Percentiles rank a stretch among this genome's conserved stretches.
Conservation (phyloP, 2,329 filamentous ascomycete genomes). For the Gnomoniopsis sp. region DNA sequence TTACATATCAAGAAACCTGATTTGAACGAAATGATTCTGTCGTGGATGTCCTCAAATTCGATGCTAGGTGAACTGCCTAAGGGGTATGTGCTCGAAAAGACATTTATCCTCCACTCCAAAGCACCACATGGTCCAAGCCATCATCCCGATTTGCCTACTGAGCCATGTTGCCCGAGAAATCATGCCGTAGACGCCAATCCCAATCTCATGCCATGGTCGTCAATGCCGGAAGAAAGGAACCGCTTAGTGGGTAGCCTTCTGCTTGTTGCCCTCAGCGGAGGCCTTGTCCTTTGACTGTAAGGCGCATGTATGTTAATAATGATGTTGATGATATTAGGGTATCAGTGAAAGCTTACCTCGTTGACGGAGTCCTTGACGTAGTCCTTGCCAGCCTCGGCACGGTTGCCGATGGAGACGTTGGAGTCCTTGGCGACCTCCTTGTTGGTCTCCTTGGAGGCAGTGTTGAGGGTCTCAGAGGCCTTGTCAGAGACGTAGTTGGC, state of each 20-base stretch:
- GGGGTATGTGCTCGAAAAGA: slow-evolving; percentile 23
- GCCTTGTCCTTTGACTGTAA: slow-evolving; percentile 30
- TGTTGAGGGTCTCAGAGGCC: slow-evolving; percentile 30
- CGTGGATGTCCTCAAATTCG: too few relatives aligned
- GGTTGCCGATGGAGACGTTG: slow-evolving; percentile 43
- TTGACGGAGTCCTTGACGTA: neutral
- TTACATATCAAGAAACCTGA: too few relatives aligned
- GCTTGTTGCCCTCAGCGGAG: slow-evolving; percentile 36
- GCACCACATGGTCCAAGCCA: neutral
- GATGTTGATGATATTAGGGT: neutral
- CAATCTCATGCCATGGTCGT: slow-evolving; percentile 5
- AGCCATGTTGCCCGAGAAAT: neutral
- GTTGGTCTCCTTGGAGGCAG: slow-evolving; percentile 57
- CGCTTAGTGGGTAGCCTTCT: slow-evolving; percentile 34
- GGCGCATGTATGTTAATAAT: neutral
- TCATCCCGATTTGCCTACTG: neutral
- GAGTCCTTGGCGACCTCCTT: slow-evolving; percentile 55
- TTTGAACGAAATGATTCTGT: too few relatives aligned
- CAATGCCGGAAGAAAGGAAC: neutral
- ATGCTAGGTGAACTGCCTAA: slow-evolving; percentile 27
- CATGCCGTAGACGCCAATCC: slow-evolving; percentile 10
- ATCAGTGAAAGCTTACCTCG: slow-evolving; percentile 17
- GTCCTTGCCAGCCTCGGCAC: slow-evolving; percentile 26
- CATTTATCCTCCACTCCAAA: neutral
- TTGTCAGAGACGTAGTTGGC: slow-evolving; percentile 54